Evolutionary conservation across 2,329 filamentous ascomycete genomes (phyloP).

Genomic region (Blumeriella jaapii): DNA sequence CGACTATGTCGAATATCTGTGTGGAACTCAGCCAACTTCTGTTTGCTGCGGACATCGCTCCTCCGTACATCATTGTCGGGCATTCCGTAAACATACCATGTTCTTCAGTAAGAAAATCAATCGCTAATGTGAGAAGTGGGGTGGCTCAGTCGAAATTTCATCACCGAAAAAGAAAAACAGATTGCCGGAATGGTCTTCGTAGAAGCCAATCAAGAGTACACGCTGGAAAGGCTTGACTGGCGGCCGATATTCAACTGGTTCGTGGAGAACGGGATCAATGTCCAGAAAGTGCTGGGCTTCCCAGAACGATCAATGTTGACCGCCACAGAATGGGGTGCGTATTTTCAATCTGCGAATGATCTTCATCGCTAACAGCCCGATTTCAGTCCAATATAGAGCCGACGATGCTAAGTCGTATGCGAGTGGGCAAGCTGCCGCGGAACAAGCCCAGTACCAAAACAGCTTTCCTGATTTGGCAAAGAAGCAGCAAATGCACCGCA

Average conservation of each 20-base stretch:
- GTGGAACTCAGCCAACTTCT: conserved; percentile 11
- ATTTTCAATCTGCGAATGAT: too few species aligned
- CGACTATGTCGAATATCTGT: conserved; percentile 11
- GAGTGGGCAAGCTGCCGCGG: conserved; percentile 1
- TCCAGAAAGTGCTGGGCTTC: background rate
- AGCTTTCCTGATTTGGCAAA: conserved; percentile 3
- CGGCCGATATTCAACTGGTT: conserved; percentile 1
- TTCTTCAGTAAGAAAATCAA: background rate
- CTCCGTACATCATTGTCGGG: conserved; percentile 13
- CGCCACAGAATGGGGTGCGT: conserved; percentile 8
- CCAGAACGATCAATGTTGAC: conserved; percentile 2
- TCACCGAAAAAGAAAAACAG: conserved; percentile 4
- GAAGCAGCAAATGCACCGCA: background rate
- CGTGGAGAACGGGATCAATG: background rate
- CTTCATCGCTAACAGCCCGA: too few species aligned
- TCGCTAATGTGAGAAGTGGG: too few species aligned
- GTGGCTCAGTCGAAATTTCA: conserved; percentile 13
- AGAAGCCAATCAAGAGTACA: conserved; percentile 13
- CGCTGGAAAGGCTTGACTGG: conserved; percentile 4
- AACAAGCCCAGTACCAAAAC: conserved; percentile 3
- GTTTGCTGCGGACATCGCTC: conserved; percentile 3
- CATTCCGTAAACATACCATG: conserved; percentile 14
- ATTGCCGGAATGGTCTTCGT: conserved; percentile 17
- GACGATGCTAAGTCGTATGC: conserved; percentile 1
- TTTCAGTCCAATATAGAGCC: background rate